These are phyloP conservation scores for Entomortierella chlamydospora DNA, from an alignment of 192 early-diverging fungal species.

Conservation along the genomic window DNA sequence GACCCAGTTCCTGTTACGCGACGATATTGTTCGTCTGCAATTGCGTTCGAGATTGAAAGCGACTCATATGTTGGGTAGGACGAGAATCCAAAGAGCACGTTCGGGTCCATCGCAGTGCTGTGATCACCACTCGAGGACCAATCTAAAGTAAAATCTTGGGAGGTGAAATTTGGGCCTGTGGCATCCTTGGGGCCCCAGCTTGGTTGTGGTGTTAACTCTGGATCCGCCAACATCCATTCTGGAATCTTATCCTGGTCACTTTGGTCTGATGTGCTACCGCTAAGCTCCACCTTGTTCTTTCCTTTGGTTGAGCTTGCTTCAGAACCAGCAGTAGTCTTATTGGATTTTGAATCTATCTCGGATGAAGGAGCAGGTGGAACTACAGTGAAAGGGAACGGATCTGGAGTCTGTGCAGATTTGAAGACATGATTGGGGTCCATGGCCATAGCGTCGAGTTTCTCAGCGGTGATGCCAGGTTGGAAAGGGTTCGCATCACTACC, in stretches of 20 bases:
- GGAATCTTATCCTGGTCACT: conserved; percentile 19
- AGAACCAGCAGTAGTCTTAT: background rate
- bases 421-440: conserved; percentile 45
- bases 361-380: background rate
- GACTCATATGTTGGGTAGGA: conserved; percentile 40
- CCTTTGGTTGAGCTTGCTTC: background rate
- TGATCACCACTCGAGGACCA: conserved; percentile 12
- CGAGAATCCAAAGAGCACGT: conserved; percentile 41
- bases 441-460: conserved; percentile 49
- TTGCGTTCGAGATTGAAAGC: conserved; percentile 20
- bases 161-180: background rate
- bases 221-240: conserved; percentile 38
- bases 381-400: conserved; percentile 19
- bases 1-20: background rate
- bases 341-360: background rate
- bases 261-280: background rate
- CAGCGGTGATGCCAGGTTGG: conserved; percentile 27
- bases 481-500: conserved; percentile 13
- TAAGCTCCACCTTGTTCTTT: background rate
- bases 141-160: conserved; percentile 4
- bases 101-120: conserved; percentile 26
- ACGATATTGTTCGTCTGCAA: conserved; percentile 28
- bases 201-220: conserved; percentile 3
- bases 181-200: background rate
- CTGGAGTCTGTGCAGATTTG: conserved; percentile 30